These are phyloP conservation scores for Moniliella sp. DNA, from an alignment of 1,284 basidiomycete species.

Conservation along the genomic window DNA sequence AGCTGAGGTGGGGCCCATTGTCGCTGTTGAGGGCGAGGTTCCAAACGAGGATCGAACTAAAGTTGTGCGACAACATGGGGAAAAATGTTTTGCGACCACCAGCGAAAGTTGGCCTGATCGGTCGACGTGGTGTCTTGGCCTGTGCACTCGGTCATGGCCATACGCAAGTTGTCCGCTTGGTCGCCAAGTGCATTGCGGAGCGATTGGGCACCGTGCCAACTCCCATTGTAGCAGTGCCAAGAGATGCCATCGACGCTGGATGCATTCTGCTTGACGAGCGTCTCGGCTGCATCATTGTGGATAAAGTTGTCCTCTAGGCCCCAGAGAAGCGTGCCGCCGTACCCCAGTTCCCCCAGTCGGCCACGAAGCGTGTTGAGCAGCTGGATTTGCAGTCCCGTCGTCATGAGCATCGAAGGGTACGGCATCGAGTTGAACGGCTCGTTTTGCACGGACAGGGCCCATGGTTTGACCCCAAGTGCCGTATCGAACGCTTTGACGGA, in stretches of 20 bases:
- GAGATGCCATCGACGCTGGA: slow-evolving; percentile 11
- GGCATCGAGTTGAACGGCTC: slow-evolving; percentile 9
- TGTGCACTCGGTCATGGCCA: slow-evolving; percentile 17
- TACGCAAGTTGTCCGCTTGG: too few relatives aligned
- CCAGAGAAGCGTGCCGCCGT: slow-evolving; percentile 4
- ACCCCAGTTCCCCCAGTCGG: slow-evolving; percentile 3
- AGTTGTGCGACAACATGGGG: slow-evolving; percentile 7
- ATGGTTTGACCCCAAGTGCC: slow-evolving; percentile 9
- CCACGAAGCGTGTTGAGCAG: slow-evolving; percentile 6
- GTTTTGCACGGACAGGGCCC: slow-evolving; percentile 18
- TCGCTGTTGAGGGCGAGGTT: slow-evolving; percentile 12
- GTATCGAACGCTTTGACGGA: slow-evolving; percentile 5
- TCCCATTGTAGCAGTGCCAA: slow-evolving; percentile 21
- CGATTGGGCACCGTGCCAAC: too few relatives aligned
- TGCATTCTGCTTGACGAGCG: slow-evolving; percentile 8
- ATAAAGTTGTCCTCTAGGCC: slow-evolving; percentile 20
- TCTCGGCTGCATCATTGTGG: slow-evolving; percentile 7
- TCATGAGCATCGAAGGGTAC: slow-evolving; percentile 14
- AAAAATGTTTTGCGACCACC: slow-evolving; percentile 12
- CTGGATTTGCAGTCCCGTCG: slow-evolving; percentile 3
- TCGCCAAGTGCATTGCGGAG: too few relatives aligned
- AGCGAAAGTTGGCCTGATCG: slow-evolving; percentile 2
- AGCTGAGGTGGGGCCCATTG: slow-evolving; percentile 8
- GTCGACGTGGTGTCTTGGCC: too few relatives aligned
- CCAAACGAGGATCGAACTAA: slow-evolving; percentile 9